Evolutionary conservation across 2,329 filamentous ascomycete species (phyloP).

Genomic region (Biscogniauxia mediterranea): DNA sequence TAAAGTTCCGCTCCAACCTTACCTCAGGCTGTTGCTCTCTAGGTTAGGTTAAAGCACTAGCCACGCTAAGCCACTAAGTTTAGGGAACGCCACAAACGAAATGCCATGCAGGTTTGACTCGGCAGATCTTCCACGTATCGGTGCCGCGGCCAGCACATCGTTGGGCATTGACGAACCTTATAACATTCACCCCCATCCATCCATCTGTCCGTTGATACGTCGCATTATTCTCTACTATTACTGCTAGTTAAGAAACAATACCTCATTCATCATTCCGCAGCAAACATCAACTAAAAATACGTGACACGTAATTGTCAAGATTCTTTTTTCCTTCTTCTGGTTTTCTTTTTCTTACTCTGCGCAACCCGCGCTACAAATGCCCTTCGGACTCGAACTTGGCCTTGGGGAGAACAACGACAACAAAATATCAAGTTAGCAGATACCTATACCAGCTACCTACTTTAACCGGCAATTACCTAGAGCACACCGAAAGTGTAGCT

Average conservation of each 20-base stretch:
- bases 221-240: neutral
- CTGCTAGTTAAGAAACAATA: neutral
- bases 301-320: neutral
- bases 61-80: neutral
- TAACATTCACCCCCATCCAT: neutral
- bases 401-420: neutral
- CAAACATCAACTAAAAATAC: neutral
- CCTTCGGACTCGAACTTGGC: neutral
- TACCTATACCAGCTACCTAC: neutral
- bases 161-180: neutral
- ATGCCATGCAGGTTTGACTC: neutral
- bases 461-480: neutral
- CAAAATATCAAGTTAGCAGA: neutral
- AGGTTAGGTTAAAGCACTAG: neutral
- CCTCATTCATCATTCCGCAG: neutral
- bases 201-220: neutral
- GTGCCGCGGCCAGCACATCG: neutral
- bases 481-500: neutral
- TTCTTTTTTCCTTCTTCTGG: neutral
- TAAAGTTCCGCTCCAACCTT: too few species aligned
- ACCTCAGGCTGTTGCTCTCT: too few species aligned
- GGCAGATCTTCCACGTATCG: neutral
- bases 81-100: neutral
- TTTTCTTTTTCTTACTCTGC: too few species aligned
- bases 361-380: neutral